Conservation (phyloP, 1,284 basidiomycete species). For the Caloboletus inedulis region DNA sequence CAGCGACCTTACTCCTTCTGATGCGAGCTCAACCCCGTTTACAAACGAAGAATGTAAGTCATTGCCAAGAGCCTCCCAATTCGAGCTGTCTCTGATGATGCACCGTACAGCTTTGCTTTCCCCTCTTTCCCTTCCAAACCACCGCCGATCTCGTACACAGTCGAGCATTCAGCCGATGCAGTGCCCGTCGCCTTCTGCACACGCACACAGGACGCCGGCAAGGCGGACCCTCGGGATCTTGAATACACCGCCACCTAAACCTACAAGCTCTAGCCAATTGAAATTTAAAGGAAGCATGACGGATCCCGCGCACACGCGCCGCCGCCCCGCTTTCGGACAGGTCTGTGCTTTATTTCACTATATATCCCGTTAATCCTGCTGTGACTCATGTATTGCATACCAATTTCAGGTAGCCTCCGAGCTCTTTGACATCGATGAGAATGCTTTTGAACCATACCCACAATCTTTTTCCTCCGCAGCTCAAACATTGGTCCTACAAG, state of each 20-base stretch:
- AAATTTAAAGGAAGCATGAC: conserved; percentile 68
- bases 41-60: conserved; percentile 45
- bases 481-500: conserved; percentile 31
- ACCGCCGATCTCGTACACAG: conserved; percentile 59
- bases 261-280: conserved; percentile 51
- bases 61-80: conserved; percentile 18
- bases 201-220: conserved; percentile 25
- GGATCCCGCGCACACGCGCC: conserved; percentile 65
- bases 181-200: conserved; percentile 19
- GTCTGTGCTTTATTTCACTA: conserved; percentile 33
- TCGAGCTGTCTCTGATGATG: conserved; percentile 19
- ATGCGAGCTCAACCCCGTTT: conserved; percentile 41
- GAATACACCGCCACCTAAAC: conserved; percentile 68
- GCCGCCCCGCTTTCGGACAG: conserved; percentile 51
- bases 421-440: conserved; percentile 72
- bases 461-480: conserved; percentile 41
- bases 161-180: conserved; percentile 40
- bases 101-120: conserved; percentile 51
- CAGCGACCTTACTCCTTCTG: conserved; percentile 46
- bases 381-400: conserved; percentile 25
- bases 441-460: conserved; percentile 53
- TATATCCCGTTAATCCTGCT: conserved; percentile 13
- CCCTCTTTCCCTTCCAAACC: conserved; percentile 57
- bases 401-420: conserved; percentile 47
- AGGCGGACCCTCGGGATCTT: conserved; percentile 37